These are phyloP conservation scores for Grosmannia serpens DNA, from an alignment of 2,329 filamentous ascomycete genomes.

Conservation along the genomic window DNA sequence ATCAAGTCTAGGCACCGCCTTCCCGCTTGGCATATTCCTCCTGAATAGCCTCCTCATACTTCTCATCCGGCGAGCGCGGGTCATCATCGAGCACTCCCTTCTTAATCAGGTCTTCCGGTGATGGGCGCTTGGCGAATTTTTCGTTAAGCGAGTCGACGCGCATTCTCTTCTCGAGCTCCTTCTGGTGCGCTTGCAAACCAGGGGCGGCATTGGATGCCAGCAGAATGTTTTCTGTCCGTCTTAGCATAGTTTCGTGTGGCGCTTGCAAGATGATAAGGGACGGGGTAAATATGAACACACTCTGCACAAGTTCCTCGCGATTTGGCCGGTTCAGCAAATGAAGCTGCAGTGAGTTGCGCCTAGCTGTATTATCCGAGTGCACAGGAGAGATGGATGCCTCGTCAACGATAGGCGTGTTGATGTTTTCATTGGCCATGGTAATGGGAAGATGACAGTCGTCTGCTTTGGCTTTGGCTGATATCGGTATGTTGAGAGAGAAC, in stretches of 20 bases:
- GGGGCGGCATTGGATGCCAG: conserved; percentile 69
- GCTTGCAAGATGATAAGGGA: neutral
- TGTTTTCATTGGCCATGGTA: conserved; percentile 22
- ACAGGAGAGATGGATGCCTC: conserved; percentile 46
- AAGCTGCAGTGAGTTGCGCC: conserved; percentile 61
- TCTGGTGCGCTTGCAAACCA: conserved; percentile 66
- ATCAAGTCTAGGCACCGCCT: conserved; percentile 37
- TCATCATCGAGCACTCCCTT: conserved; percentile 68
- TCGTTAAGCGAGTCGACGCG: conserved; percentile 76
- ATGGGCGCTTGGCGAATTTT: conserved; percentile 67
- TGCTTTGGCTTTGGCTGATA: neutral
- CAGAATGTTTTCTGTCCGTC: conserved; percentile 65
- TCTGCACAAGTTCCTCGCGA: conserved; percentile 66
- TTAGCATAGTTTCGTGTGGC: neutral
- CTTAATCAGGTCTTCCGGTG: conserved; percentile 63
- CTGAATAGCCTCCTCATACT: conserved; percentile 50
- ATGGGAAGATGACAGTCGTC: neutral
- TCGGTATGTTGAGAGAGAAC: neutral
- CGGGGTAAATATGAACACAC: conserved; percentile 28
- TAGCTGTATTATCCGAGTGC: conserved; percentile 30
- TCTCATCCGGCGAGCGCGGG: conserved; percentile 44
- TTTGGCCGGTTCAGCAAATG: conserved; percentile 63
- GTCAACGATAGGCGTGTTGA: conserved; percentile 31
- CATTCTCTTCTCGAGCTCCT: conserved; percentile 82
- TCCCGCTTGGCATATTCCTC: conserved; percentile 53